Evolutionary conservation across 2,329 filamentous ascomycete species (phyloP).

Genomic region (Erysiphe pisi): DNA sequence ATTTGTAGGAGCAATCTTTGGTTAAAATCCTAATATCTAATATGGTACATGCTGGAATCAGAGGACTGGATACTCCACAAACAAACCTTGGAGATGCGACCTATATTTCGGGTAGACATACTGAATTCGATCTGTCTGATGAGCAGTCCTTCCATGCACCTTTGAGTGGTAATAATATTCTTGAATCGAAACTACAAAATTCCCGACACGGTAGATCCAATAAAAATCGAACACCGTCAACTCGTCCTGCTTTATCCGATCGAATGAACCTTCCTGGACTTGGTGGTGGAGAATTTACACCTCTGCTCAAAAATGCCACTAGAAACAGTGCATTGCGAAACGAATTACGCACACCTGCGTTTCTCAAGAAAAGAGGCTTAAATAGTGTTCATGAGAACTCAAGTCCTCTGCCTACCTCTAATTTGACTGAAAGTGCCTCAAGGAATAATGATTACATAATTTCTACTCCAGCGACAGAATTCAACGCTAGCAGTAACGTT

Average conservation of each 20-base stretch:
- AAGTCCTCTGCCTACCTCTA: slow-evolving; percentile 62
- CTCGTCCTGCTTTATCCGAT: slow-evolving; percentile 58
- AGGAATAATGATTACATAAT: slow-evolving; percentile 53
- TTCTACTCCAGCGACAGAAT: slow-evolving; percentile 63
- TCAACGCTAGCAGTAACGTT: slow-evolving; percentile 66
- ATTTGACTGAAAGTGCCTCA: slow-evolving; percentile 57
- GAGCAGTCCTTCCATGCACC: slow-evolving; percentile 80
- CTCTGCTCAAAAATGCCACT: slow-evolving; percentile 72
- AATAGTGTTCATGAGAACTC: slow-evolving; percentile 59
- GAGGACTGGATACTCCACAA: slow-evolving; percentile 70
- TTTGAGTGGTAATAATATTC: slow-evolving; percentile 60
- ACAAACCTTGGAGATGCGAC: slow-evolving; percentile 78
- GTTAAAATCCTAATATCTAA: slow-evolving; percentile 31
- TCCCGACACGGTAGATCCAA: slow-evolving; percentile 43
- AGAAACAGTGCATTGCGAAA: slow-evolving; percentile 61
- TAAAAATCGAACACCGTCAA: slow-evolving; percentile 58
- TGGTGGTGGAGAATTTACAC: slow-evolving; percentile 76
- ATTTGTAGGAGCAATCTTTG: too few relatives aligned
- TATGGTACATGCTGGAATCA: slow-evolving; percentile 56
- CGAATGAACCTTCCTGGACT: slow-evolving; percentile 58
- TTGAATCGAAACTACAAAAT: slow-evolving; percentile 64
- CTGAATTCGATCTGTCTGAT: slow-evolving; percentile 73
- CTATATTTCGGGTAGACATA: slow-evolving; percentile 53
- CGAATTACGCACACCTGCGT: slow-evolving; percentile 57
- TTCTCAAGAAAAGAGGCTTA: slow-evolving; percentile 48